Base-by-base conservation (phyloP, 805 yeast species). In the Saccharomycopsis capsularis region DNA sequence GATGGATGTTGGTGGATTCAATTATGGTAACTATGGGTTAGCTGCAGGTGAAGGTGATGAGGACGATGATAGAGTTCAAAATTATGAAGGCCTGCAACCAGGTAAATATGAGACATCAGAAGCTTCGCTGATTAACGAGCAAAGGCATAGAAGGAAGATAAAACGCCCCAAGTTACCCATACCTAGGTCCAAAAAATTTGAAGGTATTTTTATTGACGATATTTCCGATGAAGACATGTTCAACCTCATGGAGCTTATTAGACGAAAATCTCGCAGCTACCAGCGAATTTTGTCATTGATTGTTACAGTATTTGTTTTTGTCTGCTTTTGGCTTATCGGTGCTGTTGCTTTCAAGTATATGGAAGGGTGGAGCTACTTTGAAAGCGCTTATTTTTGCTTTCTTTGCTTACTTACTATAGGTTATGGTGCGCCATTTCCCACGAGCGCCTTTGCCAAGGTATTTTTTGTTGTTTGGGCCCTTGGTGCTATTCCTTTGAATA, bases 401-500 rank as follows among this genome's bases (percentile, higher is more conserved):
- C 65, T 85, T 36, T 80, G 91, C 58, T 72, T 89, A 46, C 65
- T 87, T 4, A 85, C 96, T 0, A 83, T 89, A 48, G 96, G 96
- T 0, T 87, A 85, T 63, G 96, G 96, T 27, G 89, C 82, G 59
- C 79, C 69, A 56, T 69, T 78, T 1, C 95, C 95, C 1, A 49
- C 44, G 1, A 64, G 81, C 0, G 65, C 80, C 1, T 81, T 84
- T 4, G 95, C 95, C 0, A 66, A 83, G 38, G 75, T 82, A 0
- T 78, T 87, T 56, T 88, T 88, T 57, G 78, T 85, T 5, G 64
- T 79, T 7, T 89, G 96, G 96, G 83, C 89, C 0, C 61, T 89
- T 19, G 68, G 79, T 4, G 95, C 96, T 0, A 82, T 89, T 21
- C 96, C 96, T 1, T 68, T 87, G 45, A 87, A 88, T 95, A 85